Evolutionary conservation across 73 alveolate species (phyloP), one percentile per base, ranked within the genome.

Genomic region (Paramecium biaurelia): DNA sequence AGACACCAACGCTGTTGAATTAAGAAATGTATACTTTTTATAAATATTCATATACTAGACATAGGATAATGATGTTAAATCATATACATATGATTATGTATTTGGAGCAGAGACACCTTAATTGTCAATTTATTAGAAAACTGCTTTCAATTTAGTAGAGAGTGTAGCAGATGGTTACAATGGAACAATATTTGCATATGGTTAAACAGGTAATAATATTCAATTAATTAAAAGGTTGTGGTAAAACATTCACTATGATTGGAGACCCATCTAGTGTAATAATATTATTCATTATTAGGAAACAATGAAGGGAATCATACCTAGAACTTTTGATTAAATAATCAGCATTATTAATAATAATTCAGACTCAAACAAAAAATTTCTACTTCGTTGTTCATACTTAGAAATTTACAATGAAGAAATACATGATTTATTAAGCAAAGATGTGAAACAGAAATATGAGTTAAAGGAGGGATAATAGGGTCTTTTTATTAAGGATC

Each of bases 371-470:
- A 95, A 95, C 43, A 97, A 95, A 74, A 95, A 92, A 89, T 97
- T 92, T 92, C 93, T 98, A 82, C 98, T 98, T 12, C 57, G 99
- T 30, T 97, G 99, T 85, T 96, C 99, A 21, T 98, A 96, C 92
- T 94, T 97, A 26, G 99, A 98, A 92, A 98, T 98, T n/a, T 98
- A 98, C 92, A 98, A 98, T 85, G 99, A 98, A 95, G 99, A 96
- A 92, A 96, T 98, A 15, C 95, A 97, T 84, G 99, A 98, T 95
- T 87, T 98, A 45, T 94, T 98, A 49, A 94, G 96, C 24, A 94
- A 93, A 76, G 93, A 93, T 45, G 92, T 85, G 24, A 76, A 93
- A 18, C 95, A 86, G 28, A 93, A 92, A 74, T 92, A 96, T 41
- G 98, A 95, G 18, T 85, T 98, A 47, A 97, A 97, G 89, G 84